Evolutionary conservation across 257 asterid genomes (phyloP).

Genomic region (Penstemon barbatus): DNA sequence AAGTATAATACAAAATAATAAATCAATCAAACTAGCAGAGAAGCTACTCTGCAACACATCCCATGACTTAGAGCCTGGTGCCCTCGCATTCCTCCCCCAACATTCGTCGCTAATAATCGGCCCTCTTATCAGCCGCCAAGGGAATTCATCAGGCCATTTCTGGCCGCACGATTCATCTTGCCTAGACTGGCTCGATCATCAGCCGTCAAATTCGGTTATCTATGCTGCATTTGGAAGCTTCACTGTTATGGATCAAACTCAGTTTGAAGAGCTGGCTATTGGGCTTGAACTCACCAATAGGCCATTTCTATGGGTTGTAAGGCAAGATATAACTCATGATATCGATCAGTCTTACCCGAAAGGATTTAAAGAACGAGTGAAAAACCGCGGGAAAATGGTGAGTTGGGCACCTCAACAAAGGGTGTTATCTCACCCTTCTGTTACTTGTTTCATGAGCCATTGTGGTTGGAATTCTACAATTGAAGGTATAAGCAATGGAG

Average conservation of each 20-base stretch:
- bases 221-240: constrained; percentile 39
- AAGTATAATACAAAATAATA: constrained; percentile 26
- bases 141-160: constrained; percentile 34
- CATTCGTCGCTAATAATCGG: constrained; percentile 39
- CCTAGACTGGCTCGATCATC: constrained; percentile 39
- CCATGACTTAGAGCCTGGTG: constrained; percentile 40
- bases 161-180: constrained; percentile 36
- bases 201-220: constrained; percentile 21
- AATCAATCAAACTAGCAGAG: constrained; percentile 31
- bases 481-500: constrained; percentile 28
- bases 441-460: constrained; percentile 29
- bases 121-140: constrained; percentile 30
- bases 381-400: constrained; percentile 2
- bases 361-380: constrained; percentile 6
- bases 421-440: constrained; percentile 26
- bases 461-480: constrained; percentile 32
- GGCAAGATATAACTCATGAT: constrained; percentile 20
- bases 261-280: constrained; percentile 35
- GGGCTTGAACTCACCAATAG: constrained; percentile 30
- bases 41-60: constrained; percentile 43
- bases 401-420: constrained; percentile 30
- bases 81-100: constrained; percentile 32
- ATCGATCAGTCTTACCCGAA: neutral
- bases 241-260: constrained; percentile 13
- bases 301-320: constrained; percentile 36